Conservation (phyloP, 2,329 filamentous ascomycete species). For the Chalara sp. region DNA sequence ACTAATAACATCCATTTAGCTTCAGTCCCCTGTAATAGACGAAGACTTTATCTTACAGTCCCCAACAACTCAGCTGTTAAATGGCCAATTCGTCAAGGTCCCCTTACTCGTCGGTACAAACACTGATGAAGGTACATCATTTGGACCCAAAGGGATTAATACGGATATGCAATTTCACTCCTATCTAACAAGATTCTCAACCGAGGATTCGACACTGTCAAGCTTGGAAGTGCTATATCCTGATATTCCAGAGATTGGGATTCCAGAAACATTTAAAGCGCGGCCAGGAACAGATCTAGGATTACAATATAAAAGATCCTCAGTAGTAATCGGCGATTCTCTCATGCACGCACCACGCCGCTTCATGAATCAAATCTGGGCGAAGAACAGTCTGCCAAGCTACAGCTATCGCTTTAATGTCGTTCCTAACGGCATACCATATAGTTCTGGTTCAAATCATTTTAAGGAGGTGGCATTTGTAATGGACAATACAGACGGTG, state of each 20-base stretch:
- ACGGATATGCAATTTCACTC: no score
- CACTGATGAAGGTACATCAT: constrained; percentile 53
- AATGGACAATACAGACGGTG: constrained; percentile 43
- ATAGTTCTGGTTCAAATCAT: constrained; percentile 27
- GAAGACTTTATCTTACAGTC: constrained; percentile 47
- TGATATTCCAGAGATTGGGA: no score
- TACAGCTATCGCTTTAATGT: constrained; percentile 41
- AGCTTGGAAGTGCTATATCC: no score
- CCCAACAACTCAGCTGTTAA: constrained; percentile 43
- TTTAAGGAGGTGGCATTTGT: constrained; percentile 47
- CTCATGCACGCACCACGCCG: constrained; percentile 9
- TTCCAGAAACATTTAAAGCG: constrained; percentile 12
- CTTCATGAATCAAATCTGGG: constrained; percentile 8
- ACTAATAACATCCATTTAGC: no score
- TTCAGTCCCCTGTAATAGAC: constrained; percentile 32
- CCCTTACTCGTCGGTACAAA: constrained; percentile 59
- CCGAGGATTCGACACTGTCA: neutral
- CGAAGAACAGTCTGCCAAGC: constrained; percentile 5
- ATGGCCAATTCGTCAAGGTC: constrained; percentile 56
- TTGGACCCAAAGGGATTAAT: neutral
- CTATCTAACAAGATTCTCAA: no score
- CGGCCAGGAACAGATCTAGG: constrained; percentile 25
- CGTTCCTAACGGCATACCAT: constrained; percentile 23
- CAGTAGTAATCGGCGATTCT: constrained; percentile 13
- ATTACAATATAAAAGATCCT: constrained; percentile 12